These are phyloP conservation scores for Eutrema yunnanense DNA, from an alignment of 345 rosid genomes.

Conservation along the genomic window DNA sequence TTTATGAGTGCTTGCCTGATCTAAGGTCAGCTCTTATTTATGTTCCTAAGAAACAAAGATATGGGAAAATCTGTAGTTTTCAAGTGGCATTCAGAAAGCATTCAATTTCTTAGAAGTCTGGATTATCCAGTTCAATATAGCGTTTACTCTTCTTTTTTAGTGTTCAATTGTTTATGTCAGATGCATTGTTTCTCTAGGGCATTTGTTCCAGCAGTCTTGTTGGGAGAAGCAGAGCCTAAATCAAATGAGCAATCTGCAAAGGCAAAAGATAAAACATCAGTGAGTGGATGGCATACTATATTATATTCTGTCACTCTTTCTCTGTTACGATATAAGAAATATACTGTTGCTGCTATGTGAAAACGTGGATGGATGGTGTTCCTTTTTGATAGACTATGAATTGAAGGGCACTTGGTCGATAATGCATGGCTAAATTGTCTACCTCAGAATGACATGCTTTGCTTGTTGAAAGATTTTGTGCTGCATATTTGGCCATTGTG, in stretches of 20 bases:
- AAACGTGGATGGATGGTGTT: background rate
- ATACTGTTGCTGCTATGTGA: background rate
- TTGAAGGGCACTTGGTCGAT: background rate
- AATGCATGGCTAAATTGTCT: background rate
- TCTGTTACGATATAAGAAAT: constrained; percentile 14
- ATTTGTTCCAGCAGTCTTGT: constrained; percentile 95
- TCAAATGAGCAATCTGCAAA: constrained; percentile 66
- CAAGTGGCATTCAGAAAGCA: constrained; percentile 3
- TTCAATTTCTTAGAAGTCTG: background rate
- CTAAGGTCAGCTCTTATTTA: constrained; percentile 62
- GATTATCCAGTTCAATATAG: constrained; percentile 11
- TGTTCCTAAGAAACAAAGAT: constrained; percentile 3
- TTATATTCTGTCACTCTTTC: background rate
- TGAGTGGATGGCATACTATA: constrained; percentile 34
- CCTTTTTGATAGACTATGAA: background rate
- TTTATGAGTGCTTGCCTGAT: constrained; percentile 94
- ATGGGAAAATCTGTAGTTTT: constrained; percentile 1
- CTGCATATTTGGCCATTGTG: constrained; percentile 5
- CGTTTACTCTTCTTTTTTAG: background rate
- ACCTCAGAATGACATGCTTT: constrained; percentile 1
- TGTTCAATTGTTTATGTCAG: background rate
- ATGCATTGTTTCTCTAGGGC: constrained; percentile 53
- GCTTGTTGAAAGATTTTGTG: background rate
- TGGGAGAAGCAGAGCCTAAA: constrained; percentile 88
- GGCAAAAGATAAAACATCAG: constrained; percentile 62